phyloP scores from a whole-genome alignment of 768 basidiomycete genomes.

The Cystobasidium ongulense region DNA sequence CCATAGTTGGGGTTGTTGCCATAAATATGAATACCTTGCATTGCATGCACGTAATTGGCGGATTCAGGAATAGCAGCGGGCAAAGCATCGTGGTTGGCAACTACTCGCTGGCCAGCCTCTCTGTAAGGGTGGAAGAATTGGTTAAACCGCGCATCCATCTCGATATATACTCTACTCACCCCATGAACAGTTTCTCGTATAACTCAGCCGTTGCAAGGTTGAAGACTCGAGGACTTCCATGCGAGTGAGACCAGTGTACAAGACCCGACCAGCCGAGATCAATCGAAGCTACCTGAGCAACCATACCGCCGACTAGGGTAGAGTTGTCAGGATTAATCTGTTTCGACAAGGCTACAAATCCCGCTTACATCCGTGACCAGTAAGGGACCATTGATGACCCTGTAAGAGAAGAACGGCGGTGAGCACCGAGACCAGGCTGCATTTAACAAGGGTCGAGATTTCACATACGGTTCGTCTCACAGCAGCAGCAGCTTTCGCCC shows the following conservation, averaged over 20 bases:
- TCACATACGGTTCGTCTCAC: conserved; percentile 30
- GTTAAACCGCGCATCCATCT: background rate
- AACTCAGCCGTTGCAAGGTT: conserved; percentile 36
- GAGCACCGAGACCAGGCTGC: conserved; percentile 24
- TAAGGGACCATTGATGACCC: conserved; percentile 39
- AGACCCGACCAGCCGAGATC: conserved; percentile 38
- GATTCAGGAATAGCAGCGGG: conserved; percentile 37
- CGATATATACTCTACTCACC: conserved; percentile 25
- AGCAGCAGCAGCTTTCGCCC: conserved; percentile 32
- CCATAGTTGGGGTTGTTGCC: conserved; percentile 40
- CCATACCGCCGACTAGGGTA: conserved; percentile 33
- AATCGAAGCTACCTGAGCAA: conserved; percentile 39
- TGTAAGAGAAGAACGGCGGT: background rate
- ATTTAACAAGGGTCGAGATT: background rate
- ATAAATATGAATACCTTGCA: conserved; percentile 40
- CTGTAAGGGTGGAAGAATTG: background rate
- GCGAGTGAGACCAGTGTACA: conserved; percentile 19
- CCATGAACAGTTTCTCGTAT: conserved; percentile 38
- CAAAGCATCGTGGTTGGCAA: conserved; percentile 39
- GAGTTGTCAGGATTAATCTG: background rate
- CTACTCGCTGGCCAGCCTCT: conserved; percentile 39
- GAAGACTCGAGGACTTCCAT: conserved; percentile 35
- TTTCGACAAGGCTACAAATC: background rate
- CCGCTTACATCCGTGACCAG: conserved; percentile 38
- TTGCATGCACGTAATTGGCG: conserved; percentile 36